Evolutionary conservation across 2,329 filamentous ascomycete genomes (phyloP).

Genomic region (Penicillium sp.): DNA sequence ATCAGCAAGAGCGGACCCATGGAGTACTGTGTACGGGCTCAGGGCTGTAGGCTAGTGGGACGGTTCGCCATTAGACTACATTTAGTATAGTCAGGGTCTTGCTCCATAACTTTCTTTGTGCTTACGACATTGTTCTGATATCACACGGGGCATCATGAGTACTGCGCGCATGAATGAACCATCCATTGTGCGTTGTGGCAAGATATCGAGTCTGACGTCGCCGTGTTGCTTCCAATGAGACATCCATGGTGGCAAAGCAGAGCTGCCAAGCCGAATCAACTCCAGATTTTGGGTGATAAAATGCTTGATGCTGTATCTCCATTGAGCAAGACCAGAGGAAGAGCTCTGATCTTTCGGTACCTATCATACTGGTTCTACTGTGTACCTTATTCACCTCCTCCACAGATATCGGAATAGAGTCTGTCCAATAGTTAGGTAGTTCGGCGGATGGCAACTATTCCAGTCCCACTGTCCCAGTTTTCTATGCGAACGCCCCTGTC

Average conservation of each 20-base stretch:
- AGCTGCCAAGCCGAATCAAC: neutral
- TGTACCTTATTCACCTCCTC: neutral
- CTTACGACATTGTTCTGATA: constrained; percentile 15
- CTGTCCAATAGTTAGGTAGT: constrained; percentile 1
- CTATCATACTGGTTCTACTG: neutral
- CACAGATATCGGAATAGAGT: neutral
- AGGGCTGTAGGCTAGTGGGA: too few species aligned
- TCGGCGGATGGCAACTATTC: constrained; percentile 1
- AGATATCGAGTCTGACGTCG: neutral
- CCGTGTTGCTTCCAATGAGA: neutral
- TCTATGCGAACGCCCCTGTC: neutral
- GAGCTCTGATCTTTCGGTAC: neutral
- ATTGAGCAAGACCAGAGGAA: neutral
- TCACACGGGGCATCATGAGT: constrained; percentile 6
- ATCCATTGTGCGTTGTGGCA: neutral
- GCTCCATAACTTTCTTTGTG: constrained; percentile 8
- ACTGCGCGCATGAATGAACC: neutral
- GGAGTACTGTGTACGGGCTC: too few species aligned
- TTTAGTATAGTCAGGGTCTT: neutral
- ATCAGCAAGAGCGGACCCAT: neutral
- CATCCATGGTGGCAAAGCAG: neutral
- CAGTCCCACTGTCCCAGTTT: neutral
- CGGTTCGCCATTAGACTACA: neutral
- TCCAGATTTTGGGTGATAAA: neutral
- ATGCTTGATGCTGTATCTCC: neutral